Base-by-base conservation (phyloP, 352 stramenopile species). In the Pythium volutum region DNA sequence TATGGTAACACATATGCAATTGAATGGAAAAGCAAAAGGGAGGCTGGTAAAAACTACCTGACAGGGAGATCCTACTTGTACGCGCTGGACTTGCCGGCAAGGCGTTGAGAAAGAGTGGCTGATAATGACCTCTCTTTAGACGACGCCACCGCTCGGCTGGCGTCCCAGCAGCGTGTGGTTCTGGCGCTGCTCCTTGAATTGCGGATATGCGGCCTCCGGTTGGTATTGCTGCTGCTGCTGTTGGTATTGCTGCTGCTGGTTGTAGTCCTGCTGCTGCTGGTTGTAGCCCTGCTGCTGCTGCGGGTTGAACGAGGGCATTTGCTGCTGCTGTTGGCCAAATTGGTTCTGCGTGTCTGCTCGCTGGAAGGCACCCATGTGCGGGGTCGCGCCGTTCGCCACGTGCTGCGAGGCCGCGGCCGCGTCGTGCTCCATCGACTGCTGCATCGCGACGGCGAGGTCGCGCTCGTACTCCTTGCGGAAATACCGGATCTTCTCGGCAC, bases 391-490 rank as follows among this genome's bases (percentile, higher is more conserved):
- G 27, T 47, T 57, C 33, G 41, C 29, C n/a, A 59, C 45, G 50
- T 72, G 61, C 42, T 73, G 61, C 42, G 63, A 66, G 20, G 58
- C 55, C 12, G 60, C 59, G 20, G 70, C 68, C 5, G 74, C 60
- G 3, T 89, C 76, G 15, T 73, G 69, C 47, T 89, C 79, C 59
- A 88, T 71, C 14, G 80, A 91, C 57, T 87, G 75, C 64, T 93
- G 84, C 61, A 93, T 77, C 2, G 84, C 84, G 53, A 92, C 34
- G 2, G 79, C 82, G 46, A 93, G 59, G 52, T 93, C 82, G 11
- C 77, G 77, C 58, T 91, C 81, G 63, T 93, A 93, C 31, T 89
- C 76, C 49, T 90, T 89, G 14, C 84, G 79, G 67, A 92, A 93
- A 68, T 90, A 91, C 16, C 84, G 77, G 48, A 93, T 91, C 64